Base-by-base conservation (phyloP, 306 rosid species). In the Mimosa bimucronata region DNA sequence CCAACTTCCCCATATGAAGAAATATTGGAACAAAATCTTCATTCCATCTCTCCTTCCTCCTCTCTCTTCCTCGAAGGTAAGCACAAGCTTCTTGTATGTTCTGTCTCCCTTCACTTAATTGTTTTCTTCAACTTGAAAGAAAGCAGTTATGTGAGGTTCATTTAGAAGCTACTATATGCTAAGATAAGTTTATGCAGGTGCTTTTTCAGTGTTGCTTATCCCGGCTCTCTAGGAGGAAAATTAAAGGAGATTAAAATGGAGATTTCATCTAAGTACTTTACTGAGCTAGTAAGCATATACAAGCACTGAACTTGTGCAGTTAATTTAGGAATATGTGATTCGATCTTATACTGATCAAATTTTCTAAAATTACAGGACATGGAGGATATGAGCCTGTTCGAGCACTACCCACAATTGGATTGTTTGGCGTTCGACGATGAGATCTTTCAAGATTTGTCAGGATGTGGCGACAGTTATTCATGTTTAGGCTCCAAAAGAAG, bases 221-320 rank as follows among this genome's bases (percentile, higher is more conserved):
- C 3, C 10, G 11, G 10, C 19, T 61, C 19, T 61, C 19, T 61
- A n/a, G 71, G 19, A 65, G 71, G 44, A 2, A 65, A 65, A n/a
- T 19, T 53, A 2, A 7, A 16, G 26, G 28, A 37, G 15, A 67
- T 52, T 26, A 29, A 18, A 42, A n/a, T 77, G 87, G 46, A 80
- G 81, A 77, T 83, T 55, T 73, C 82, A 10, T 61, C 85, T 72
- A 80, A 80, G 69, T 80, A 80, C 66, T 44, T 83, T 6, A 25
- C 89, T 41, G 87, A 83, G 71, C 41, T 83, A 16, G 89, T 86
- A 86, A 86, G 89, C 67, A 80, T 16, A 78, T 60, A 61, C 1
- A 11, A 8, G 37, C 34, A 14, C 3, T 14, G 19, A 29, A 12
- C 19, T 61, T 61, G 5, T 11, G 65, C 3, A 23, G 7, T 23